Conservation (phyloP, 2,329 filamentous ascomycete genomes). For the Pseudogymnoascus sp. region DNA sequence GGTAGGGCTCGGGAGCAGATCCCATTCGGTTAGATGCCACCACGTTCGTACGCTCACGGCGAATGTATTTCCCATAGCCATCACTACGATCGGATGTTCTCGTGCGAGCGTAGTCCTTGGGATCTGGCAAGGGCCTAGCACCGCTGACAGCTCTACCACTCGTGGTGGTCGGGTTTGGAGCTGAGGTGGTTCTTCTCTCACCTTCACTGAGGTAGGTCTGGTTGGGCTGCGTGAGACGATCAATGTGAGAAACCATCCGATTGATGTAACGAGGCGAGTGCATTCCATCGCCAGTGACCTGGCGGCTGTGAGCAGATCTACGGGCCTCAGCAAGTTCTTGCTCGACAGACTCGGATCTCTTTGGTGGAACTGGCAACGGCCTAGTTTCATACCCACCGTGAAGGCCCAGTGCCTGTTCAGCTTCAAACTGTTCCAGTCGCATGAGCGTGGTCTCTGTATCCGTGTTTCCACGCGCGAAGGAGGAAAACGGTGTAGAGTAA, state of each 20-base stretch:
- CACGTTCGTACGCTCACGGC: conserved; percentile 13
- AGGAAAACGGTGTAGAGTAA: neutral
- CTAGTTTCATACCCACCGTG: conserved; percentile 18
- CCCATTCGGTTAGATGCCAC: conserved; percentile 19
- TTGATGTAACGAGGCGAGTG: conserved; percentile 42
- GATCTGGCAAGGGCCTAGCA: neutral
- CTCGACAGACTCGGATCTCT: conserved; percentile 23
- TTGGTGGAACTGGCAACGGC: conserved; percentile 25
- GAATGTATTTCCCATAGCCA: conserved; percentile 8
- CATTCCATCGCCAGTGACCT: conserved; percentile 17
- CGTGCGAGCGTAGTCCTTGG: neutral
- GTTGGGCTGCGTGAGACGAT: conserved; percentile 44
- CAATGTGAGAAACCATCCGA: conserved; percentile 52
- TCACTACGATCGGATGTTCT: neutral
- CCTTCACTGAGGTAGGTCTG: conserved; percentile 11
- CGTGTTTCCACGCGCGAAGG: neutral
- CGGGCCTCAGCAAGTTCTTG: conserved; percentile 24
- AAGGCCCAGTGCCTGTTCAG: neutral
- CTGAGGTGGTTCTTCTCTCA: conserved; percentile 11
- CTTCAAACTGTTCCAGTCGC: neutral
- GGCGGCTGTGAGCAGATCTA: conserved; percentile 23
- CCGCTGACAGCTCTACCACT: neutral
- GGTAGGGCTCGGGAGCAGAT: conserved; percentile 25
- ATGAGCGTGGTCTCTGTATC: neutral
- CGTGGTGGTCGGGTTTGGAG: conserved; percentile 23